Conservation (phyloP, 2,329 filamentous ascomycete species). For the Cladosporium austrohemisphaericum region DNA sequence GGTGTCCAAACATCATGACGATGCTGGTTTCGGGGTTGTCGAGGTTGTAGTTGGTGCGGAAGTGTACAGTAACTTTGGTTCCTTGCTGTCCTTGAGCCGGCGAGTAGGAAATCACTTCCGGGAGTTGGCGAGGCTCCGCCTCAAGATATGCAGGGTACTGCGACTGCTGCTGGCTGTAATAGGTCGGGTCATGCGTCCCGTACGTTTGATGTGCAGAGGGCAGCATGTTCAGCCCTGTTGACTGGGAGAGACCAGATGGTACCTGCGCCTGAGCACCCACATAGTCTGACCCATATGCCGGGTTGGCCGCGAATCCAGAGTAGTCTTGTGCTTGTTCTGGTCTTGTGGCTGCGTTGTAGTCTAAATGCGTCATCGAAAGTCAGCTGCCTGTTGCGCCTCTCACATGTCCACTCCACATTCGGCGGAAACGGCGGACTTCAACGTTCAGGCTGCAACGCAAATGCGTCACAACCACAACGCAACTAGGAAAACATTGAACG, state of each 20-base stretch:
- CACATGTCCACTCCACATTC: constrained; percentile 30
- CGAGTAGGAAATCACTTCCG: constrained; percentile 65
- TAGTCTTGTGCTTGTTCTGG: constrained; percentile 55
- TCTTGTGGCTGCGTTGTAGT: constrained; percentile 56
- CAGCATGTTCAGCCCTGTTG: constrained; percentile 43
- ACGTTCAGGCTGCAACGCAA: constrained; percentile 4
- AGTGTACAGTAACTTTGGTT: constrained; percentile 68
- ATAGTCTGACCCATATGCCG: constrained; percentile 48
- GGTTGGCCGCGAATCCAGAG: constrained; percentile 44
- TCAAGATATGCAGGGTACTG: constrained; percentile 65
- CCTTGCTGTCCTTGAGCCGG: constrained; percentile 66
- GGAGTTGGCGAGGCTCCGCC: constrained; percentile 55
- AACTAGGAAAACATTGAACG: constrained; percentile 40
- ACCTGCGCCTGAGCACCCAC: constrained; percentile 47
- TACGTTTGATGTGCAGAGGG: constrained; percentile 38
- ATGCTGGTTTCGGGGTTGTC: constrained; percentile 47
- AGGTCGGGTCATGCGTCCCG: constrained; percentile 48
- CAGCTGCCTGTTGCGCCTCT: constrained; percentile 31
- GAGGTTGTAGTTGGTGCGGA: constrained; percentile 73
- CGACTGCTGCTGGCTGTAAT: constrained; percentile 55
- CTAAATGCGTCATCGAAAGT: constrained; percentile 50
- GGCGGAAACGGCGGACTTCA: constrained; percentile 8
- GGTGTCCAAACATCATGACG: constrained; percentile 75
- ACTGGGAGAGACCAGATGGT: constrained; percentile 46
- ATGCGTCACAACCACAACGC: background rate